Base-by-base conservation (phyloP, 768 basidiomycete species). In the Russula foetens region DNA sequence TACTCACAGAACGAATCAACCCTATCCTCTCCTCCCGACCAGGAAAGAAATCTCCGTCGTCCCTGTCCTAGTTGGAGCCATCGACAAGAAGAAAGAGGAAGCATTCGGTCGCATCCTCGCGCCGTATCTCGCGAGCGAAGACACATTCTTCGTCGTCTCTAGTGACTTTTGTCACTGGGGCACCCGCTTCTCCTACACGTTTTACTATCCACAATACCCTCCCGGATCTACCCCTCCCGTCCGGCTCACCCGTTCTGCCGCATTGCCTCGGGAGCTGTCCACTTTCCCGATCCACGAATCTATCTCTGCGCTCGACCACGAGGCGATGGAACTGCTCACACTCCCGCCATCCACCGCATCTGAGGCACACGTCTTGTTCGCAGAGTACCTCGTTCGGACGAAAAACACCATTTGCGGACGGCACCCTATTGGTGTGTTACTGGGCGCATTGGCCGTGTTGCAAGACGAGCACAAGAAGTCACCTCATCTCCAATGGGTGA, bases 101-200 rank as follows among this genome's bases (percentile, higher is more conserved):
- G 64, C 71, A 2, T 92, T 80, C 67, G 93, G 94, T 6, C 68
- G 73, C 3, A 72, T 94, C 11, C 76, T 99, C 2, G 91, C 90
- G 0, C 88, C 89, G 0, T 95, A 90, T 72, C 80, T 98, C 53
- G 78, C 81, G 3, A 76, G 84, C 62, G 82, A 85, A 2, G 84
- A 88, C 61, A 98, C 93, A 0, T 78, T 98, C 62, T 93, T 86
- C 67, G 85, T 98, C 46, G 81, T 97, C 53, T 98, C 95, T 5
- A 92, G 90, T 60, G 97, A 99, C 72, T 99, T 99, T 71, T 98
- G 97, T 69, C 97, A 99, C 71, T 99, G 97, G 92, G 93, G 93
- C 12, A 78, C 79, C 7, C 81, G 92, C 47, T 97, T 93, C 71
- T 82, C 81, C 15, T 96, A 94, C 74, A 95, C 92, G 0, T 84